Conservation (phyloP, 768 basidiomycete genomes). For the Tephrocybe sp. region DNA sequence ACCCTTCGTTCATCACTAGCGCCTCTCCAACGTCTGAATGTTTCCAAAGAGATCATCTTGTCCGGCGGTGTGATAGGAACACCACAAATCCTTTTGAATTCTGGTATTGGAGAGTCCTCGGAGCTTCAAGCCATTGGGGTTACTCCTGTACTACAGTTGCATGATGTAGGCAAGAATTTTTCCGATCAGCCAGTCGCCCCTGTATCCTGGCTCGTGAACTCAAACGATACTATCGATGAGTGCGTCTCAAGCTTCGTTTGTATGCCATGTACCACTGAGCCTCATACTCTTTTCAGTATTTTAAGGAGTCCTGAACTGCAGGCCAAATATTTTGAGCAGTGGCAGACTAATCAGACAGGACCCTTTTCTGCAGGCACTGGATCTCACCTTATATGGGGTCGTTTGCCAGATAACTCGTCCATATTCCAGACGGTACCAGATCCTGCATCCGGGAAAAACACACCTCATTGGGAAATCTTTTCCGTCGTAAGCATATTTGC, state of each 20-base stretch:
- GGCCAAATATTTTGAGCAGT: neutral
- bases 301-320: neutral
- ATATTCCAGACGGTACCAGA: too few species aligned
- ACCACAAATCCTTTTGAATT: neutral
- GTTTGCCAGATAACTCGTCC: too few species aligned
- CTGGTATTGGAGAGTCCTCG: neutral
- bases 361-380: neutral
- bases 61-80: conserved; percentile 6
- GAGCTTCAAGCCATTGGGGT: neutral
- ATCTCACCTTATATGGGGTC: neutral
- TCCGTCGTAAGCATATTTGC: too few species aligned
- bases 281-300: neutral
- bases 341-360: conserved; percentile 1
- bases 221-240: neutral
- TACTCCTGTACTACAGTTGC: neutral
- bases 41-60: conserved; percentile 6
- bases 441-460: too few species aligned
- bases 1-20: neutral
- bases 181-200: neutral
- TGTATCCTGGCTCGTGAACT: neutral
- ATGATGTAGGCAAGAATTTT: conserved; percentile 2
- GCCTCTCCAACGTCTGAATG: conserved; percentile 19
- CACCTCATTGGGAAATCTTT: too few species aligned
- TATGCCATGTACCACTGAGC: neutral
- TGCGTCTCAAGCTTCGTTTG: neutral